Conservation (phyloP, 164 flowering plant species). For the Magnolia officinalis region DNA sequence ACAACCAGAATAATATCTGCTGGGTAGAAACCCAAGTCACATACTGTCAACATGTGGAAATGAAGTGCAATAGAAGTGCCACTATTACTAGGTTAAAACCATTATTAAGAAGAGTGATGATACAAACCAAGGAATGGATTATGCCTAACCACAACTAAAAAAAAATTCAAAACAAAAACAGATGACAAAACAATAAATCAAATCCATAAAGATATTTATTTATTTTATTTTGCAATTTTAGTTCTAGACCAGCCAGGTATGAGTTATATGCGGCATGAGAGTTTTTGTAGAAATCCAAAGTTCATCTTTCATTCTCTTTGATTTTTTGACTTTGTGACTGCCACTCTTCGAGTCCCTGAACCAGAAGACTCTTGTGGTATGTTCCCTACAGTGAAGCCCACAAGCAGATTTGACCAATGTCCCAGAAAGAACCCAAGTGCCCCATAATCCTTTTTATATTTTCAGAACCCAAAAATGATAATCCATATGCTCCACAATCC, state of each 20-base stretch:
- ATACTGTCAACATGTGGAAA: neutral
- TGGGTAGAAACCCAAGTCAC: conserved; percentile 8
- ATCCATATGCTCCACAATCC: too few species aligned
- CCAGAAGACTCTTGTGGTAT: neutral
- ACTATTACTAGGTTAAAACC: neutral
- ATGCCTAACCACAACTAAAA: neutral
- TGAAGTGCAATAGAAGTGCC: neutral
- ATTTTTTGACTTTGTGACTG: neutral
- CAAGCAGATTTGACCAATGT: neutral
- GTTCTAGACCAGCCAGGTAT: neutral
- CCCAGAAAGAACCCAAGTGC: neutral
- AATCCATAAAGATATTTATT: neutral
- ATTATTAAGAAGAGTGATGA: neutral
- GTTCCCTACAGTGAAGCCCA: neutral
- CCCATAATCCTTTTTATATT: neutral
- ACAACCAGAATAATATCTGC: conserved; percentile 78
- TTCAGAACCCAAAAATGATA: neutral
- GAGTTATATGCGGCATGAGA: neutral
- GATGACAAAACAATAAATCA: neutral
- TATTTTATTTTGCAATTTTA: neutral
- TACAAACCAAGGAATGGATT: neutral
- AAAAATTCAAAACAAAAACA: neutral
- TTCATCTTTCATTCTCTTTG: neutral
- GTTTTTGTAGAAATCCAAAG: neutral
- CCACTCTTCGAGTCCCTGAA: neutral